Evolutionary conservation across 495 filamentous ascomycete genomes (phyloP).

Genomic region (Durotheca rogersii): DNA sequence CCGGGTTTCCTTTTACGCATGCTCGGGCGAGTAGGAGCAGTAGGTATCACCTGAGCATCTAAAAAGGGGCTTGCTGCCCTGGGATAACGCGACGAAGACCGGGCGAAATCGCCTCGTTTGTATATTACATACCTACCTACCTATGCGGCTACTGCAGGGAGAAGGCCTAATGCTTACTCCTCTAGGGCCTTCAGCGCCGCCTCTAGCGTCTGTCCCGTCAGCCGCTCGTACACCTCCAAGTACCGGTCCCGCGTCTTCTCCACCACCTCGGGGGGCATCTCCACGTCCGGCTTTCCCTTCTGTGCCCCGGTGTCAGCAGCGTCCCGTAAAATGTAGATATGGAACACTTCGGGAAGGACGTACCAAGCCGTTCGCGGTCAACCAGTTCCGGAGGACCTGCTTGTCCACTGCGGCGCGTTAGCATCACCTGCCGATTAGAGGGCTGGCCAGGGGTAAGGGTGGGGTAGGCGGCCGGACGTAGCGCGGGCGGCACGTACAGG

Average conservation of each 20-base stretch:
- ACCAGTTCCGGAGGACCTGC: slow-evolving; percentile 87
- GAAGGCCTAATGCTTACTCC: background rate
- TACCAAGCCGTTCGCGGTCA: slow-evolving; percentile 67
- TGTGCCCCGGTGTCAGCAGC: background rate
- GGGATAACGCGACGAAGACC: too few species aligned
- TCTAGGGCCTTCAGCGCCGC: slow-evolving; percentile 30
- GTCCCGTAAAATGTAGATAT: too few species aligned
- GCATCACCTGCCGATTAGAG: slow-evolving; percentile 32
- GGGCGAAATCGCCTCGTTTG: too few species aligned
- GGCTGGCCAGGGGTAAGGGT: too few species aligned
- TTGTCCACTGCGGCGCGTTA: slow-evolving; percentile 60
- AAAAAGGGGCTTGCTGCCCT: too few species aligned
- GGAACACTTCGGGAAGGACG: too few species aligned
- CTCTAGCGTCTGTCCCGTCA: slow-evolving; percentile 48
- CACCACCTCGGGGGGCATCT: slow-evolving; percentile 66
- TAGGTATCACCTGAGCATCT: too few species aligned
- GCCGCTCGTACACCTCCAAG: slow-evolving; percentile 42
- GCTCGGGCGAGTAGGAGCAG: too few species aligned
- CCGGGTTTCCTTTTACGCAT: too few species aligned
- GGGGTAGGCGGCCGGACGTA: too few species aligned
- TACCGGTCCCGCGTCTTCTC: slow-evolving; percentile 59
- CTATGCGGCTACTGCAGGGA: too few species aligned
- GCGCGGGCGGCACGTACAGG: slow-evolving; percentile 40
- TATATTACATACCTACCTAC: too few species aligned
- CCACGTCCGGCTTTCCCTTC: slow-evolving; percentile 66